These are phyloP conservation scores for Diaporthe citri DNA, from an alignment of 2,329 filamentous ascomycete species.

Conservation along the genomic window DNA sequence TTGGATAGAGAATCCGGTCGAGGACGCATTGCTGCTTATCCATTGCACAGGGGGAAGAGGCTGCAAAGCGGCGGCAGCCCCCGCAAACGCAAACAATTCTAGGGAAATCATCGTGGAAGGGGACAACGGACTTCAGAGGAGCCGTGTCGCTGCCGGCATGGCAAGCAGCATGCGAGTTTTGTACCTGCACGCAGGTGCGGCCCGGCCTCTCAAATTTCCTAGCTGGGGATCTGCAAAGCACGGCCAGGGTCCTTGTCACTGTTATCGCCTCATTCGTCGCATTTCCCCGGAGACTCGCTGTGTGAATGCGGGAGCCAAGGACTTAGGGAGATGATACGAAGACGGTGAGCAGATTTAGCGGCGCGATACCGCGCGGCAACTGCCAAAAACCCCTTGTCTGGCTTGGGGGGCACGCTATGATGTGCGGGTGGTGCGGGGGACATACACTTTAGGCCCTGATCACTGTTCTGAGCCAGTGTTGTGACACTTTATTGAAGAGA, in stretches of 20 bases:
- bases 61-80: constrained; percentile 10
- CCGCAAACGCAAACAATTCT: not conserved
- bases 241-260: not conserved
- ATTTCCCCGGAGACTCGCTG: not conserved
- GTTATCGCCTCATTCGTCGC: not conserved
- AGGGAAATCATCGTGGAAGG: not conserved
- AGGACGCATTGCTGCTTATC: not conserved
- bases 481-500: no score
- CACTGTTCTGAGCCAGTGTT: no score
- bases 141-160: not conserved
- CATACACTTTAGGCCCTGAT: not conserved
- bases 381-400: not conserved
- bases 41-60: constrained; percentile 7
- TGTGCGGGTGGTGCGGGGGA: constrained; percentile 1
- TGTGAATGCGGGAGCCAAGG: not conserved
- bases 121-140: not conserved
- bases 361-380: not conserved
- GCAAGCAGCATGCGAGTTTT: not conserved
- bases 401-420: not conserved
- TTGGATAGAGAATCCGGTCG: not conserved
- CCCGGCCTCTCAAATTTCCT: not conserved
- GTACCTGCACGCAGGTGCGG: not conserved
- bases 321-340: not conserved
- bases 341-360: not conserved
- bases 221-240: constrained; percentile 2